Evolutionary conservation across 768 basidiomycete genomes (phyloP).

Genomic region (Agaricus subrufescens): DNA sequence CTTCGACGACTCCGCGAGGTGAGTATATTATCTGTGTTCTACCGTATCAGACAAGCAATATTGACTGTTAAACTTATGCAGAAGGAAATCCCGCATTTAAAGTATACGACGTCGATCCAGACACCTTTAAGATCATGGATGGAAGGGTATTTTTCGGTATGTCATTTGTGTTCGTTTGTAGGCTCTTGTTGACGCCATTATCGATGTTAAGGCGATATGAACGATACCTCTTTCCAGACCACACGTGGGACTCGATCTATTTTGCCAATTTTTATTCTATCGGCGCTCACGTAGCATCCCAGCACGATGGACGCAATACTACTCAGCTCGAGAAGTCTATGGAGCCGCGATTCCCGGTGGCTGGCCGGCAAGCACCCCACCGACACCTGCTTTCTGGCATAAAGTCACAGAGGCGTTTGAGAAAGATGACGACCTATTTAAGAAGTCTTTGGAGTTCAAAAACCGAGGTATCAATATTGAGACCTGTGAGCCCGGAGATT

Average conservation of each 20-base stretch:
- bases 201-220: conserved; percentile 31
- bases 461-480: conserved; percentile 32
- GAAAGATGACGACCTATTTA: conserved; percentile 39
- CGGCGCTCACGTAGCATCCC: not conserved
- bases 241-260: conserved; percentile 30
- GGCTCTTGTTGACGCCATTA: not conserved
- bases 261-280: not conserved
- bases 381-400: conserved; percentile 58
- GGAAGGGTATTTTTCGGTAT: conserved; percentile 43
- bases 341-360: conserved; percentile 35
- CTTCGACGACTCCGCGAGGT: conserved; percentile 57
- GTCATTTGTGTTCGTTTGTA: not conserved
- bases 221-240: conserved; percentile 39
- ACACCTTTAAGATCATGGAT: conserved; percentile 64
- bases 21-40: conserved; percentile 11
- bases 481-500: conserved; percentile 27
- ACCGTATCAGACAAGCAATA: not conserved
- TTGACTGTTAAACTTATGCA: conserved; percentile 14
- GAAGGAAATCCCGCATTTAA: conserved; percentile 55
- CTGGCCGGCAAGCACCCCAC: conserved; percentile 29
- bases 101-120: conserved; percentile 61
- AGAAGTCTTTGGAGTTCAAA: conserved; percentile 40
- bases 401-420: conserved; percentile 49
- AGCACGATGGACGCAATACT: conserved; percentile 51
- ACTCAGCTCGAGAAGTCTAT: conserved; percentile 52